These are phyloP conservation scores for Lipomyces sp. DNA, from an alignment of 805 yeast genomes.

Conservation along the genomic window DNA sequence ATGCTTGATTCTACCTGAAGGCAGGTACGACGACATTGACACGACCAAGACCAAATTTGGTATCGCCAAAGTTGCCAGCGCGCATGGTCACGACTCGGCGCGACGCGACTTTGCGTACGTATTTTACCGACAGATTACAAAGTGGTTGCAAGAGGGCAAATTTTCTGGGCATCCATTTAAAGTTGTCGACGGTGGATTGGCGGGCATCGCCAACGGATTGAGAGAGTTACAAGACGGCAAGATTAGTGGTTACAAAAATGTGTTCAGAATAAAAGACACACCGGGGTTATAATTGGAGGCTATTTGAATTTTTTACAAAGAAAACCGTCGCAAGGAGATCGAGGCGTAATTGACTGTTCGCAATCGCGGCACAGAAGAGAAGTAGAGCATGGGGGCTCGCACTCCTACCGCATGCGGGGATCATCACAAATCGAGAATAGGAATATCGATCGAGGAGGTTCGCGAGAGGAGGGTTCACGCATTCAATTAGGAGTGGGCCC, in stretches of 20 bases:
- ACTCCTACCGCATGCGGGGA: no score
- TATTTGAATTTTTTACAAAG: background rate
- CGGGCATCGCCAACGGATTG: slow-evolving; percentile 23
- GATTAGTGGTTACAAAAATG: slow-evolving; percentile 25
- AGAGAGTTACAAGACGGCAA: slow-evolving; percentile 15
- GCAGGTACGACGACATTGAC: slow-evolving; percentile 7
- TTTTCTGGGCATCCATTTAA: slow-evolving; percentile 19
- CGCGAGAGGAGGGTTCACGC: no score
- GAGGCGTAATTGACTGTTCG: no score
- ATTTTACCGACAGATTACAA: slow-evolving; percentile 24
- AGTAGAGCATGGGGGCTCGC: no score
- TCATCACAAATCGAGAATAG: no score
- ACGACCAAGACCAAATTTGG: slow-evolving; percentile 8
- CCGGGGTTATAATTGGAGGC: slow-evolving; percentile 19
- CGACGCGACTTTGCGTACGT: slow-evolving; percentile 30
- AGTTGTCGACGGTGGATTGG: slow-evolving; percentile 29
- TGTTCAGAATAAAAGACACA: slow-evolving; percentile 29
- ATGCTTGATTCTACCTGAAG: slow-evolving; percentile 19
- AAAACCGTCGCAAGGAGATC: no score
- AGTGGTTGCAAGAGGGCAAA: slow-evolving; percentile 32
- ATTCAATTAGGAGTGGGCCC: no score
- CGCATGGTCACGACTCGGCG: slow-evolving; percentile 24
- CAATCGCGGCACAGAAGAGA: no score
- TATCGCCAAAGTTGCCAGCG: slow-evolving; percentile 14
- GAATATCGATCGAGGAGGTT: no score